A percentile compares a stretch with the other conserved stretches of the same genome.
Conservation (phyloP, 78 protist species). For the Corallochytrium limacisporum region DNA sequence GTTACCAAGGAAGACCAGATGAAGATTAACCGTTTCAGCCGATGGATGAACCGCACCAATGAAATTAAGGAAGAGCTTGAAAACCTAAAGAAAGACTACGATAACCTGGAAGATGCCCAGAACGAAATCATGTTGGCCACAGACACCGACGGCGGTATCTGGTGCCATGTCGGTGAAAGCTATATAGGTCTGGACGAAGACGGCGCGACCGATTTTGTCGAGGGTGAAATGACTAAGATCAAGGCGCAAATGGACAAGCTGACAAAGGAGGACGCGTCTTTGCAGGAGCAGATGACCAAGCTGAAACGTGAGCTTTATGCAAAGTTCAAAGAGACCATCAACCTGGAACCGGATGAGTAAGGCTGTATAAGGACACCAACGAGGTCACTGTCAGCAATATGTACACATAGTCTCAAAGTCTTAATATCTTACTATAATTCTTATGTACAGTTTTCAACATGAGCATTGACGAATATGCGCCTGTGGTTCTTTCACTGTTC, state of each 20-base stretch:
- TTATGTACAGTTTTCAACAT: too few relatives aligned
- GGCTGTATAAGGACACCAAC: too few relatives aligned
- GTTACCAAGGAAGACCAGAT: slow-evolving; percentile 10
- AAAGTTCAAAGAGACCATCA: background rate
- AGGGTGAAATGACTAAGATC: background rate
- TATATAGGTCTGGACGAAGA: slow-evolving; percentile 12
- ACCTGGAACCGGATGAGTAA: background rate
- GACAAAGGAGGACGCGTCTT: background rate
- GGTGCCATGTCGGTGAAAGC: too few relatives aligned
- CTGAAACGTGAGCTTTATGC: background rate
- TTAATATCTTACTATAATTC: too few relatives aligned
- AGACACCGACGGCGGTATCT: too few relatives aligned
- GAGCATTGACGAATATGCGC: too few relatives aligned
- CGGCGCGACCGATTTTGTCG: background rate
- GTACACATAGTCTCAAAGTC: too few relatives aligned
- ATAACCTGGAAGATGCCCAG: slow-evolving; percentile 1
- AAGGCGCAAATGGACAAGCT: background rate
- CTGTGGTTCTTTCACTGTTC: too few relatives aligned
- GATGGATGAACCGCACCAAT: background rate
- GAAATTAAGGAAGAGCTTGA: background rate
- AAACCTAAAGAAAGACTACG: background rate
- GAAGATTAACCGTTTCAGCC: background rate
- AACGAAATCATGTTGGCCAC: background rate
- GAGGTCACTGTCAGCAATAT: too few relatives aligned
- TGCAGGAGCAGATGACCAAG: background rate